These are phyloP conservation scores for Polygonum maritimum DNA, from an alignment of 148 eudicot species.

Conservation along the genomic window DNA sequence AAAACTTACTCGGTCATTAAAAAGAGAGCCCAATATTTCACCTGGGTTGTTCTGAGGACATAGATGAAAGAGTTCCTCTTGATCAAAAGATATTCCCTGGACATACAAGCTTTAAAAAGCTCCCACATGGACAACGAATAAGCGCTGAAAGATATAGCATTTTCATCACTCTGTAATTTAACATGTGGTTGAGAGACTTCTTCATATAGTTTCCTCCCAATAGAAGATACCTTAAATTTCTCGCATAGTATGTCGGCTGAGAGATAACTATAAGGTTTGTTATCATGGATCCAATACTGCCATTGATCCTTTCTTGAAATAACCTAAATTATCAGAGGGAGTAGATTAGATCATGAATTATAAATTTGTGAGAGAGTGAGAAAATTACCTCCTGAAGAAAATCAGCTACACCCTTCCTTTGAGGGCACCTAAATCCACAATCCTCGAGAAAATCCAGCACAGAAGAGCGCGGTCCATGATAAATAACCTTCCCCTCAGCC, in stretches of 20 bases:
- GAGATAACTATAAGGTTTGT: conserved; percentile 31
- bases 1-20: not conserved
- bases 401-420: conserved; percentile 78
- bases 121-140: conserved; percentile 56
- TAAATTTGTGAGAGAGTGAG: not conserved
- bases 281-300: conserved; percentile 45
- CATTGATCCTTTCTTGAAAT: conserved; percentile 77
- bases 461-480: conserved; percentile 59
- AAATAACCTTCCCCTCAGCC: conserved; percentile 80
- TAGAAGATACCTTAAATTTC: conserved; percentile 39
- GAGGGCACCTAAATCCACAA: conserved; percentile 71
- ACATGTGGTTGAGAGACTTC: conserved; percentile 39
- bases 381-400: conserved; percentile 76
- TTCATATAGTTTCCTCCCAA: conserved; percentile 34
- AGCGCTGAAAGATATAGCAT: conserved; percentile 33
- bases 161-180: conserved; percentile 35
- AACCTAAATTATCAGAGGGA: conserved; percentile 22
- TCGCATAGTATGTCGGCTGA: conserved; percentile 36
- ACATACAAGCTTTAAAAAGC: conserved; percentile 60
- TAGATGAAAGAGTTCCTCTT: conserved; percentile 66
- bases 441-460: conserved; percentile 44
- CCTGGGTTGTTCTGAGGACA: conserved; percentile 55
- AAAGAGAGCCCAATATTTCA: not conserved
- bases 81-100: conserved; percentile 73
- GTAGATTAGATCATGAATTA: not conserved